Evolutionary conservation across 176 grass and related monocot species (phyloP), one percentile per base, ranked within the genome.

Genomic region (Themeda triandra): DNA sequence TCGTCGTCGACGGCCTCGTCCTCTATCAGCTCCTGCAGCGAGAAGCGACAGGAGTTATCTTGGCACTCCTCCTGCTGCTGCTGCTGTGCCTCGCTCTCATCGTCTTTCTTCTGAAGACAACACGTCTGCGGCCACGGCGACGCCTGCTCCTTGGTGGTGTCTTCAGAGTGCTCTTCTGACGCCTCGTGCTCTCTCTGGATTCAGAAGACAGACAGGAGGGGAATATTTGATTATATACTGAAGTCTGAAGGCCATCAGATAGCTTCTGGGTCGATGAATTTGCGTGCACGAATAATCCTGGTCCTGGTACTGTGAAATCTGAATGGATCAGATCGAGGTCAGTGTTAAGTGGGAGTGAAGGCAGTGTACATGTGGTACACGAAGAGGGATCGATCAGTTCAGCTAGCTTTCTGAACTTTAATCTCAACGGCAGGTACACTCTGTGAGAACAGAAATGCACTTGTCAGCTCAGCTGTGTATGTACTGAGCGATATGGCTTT

Each of bases 281-380:
- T 31, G 49, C 74, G 74, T 85, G 83, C 83, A 77, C 62, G 73
- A 59, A 59, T 54, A 51, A 51, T 10, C 7, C 7, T 23, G 21
- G 53, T 59, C 23, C 8, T 59, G 23, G 54, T 8, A 59, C 54
- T 24, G 54, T 59, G 54, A 59, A 24, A 59, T 63, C 14, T 71
- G 21, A 73, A 23, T 63, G 30, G 35, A 30, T 49, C 19, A 42
- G 2, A 63, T 23, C 27, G 24, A 73, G 40, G 77, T 86, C 58
- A 63, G 78, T 80, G 68, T 86, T 71, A 80, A 86, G 76, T 80
- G 67, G 76, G 76, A 73, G 12, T 73, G 56, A 86, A 86, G 84
- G n/a, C 36, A 73, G 40, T 56, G 31, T 29, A n/a, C 59, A 71
- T 49, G n/a, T n/a, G 11, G 66, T 86, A 79, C 76, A 80, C 63